Evolutionary conservation across 2,329 filamentous ascomycete species (phyloP).

Genomic region (Fusarium palustre): DNA sequence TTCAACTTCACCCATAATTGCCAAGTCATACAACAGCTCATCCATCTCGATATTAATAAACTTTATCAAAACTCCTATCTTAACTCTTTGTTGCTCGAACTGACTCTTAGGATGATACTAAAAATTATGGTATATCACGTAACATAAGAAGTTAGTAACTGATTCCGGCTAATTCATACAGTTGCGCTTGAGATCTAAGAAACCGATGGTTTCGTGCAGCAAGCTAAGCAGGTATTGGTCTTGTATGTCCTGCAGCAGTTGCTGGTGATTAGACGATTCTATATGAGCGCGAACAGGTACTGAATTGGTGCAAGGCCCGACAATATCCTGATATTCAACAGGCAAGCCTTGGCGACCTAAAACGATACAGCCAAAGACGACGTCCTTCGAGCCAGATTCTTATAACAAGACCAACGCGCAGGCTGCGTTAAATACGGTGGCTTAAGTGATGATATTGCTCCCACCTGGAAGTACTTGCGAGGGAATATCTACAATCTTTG

Average conservation of each 20-base stretch:
- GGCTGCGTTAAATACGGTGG: conserved; percentile 10
- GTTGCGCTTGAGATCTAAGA: conserved; percentile 36
- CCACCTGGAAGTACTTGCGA: not conserved
- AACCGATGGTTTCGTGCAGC: conserved; percentile 29
- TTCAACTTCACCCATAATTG: conserved; percentile 20
- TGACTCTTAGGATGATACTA: conserved; percentile 25
- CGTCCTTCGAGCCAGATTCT: conserved; percentile 2
- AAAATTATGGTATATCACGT: conserved; percentile 21
- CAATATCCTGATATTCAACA: conserved; percentile 22
- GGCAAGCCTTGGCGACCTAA: conserved; percentile 37
- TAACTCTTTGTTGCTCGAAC: conserved; percentile 4
- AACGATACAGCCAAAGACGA: conserved; percentile 38
- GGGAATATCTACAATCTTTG: conserved; percentile 11
- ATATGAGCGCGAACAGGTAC: conserved; percentile 15
- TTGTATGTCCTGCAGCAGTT: conserved; percentile 29
- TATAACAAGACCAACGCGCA: not conserved
- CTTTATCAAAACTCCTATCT: conserved; percentile 23
- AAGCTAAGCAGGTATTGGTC: conserved; percentile 35
- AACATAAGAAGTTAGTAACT: not conserved
- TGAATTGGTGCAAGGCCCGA: conserved; percentile 22
- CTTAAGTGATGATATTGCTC: conserved; percentile 5
- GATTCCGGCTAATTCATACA: conserved; percentile 36
- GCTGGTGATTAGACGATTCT: not conserved
- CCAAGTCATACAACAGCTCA: conserved; percentile 17
- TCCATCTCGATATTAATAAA: conserved; percentile 8